phyloP scores from a whole-genome alignment of 768 basidiomycete species.

The Naematelia encephala region DNA sequence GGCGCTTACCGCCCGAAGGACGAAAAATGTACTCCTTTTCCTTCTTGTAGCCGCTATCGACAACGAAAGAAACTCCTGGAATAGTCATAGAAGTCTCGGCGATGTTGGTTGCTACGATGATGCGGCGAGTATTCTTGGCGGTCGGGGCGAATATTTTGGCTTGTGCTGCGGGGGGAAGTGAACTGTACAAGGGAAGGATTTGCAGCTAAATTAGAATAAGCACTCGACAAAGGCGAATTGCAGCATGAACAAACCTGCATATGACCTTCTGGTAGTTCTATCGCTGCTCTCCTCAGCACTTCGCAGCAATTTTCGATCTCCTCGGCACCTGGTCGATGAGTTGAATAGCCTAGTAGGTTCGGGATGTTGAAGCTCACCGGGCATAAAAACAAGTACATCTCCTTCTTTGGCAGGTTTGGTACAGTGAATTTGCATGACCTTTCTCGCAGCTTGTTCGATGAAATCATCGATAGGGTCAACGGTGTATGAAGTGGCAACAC shows the following conservation, averaged over 20 bases:
- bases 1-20: slow-evolving; percentile 62
- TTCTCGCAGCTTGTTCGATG: slow-evolving; percentile 79
- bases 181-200: slow-evolving; percentile 78
- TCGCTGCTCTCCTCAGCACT: slow-evolving; percentile 64
- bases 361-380: slow-evolving; percentile 56
- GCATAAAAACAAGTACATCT: slow-evolving; percentile 89
- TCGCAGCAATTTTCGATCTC: slow-evolving; percentile 87
- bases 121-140: slow-evolving; percentile 71
- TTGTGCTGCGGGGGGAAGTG: slow-evolving; percentile 74
- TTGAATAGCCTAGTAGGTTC: not conserved
- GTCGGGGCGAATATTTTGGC: slow-evolving; percentile 69
- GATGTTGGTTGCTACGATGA: slow-evolving; percentile 94
- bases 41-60: slow-evolving; percentile 94
- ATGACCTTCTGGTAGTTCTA: slow-evolving; percentile 62
- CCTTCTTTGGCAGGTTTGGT: slow-evolving; percentile 64
- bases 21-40: slow-evolving; percentile 79
- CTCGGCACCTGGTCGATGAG: slow-evolving; percentile 69
- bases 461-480: slow-evolving; percentile 71
- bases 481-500: slow-evolving; percentile 78
- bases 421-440: slow-evolving; percentile 86
- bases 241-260: slow-evolving; percentile 55
- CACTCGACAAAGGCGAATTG: not conserved
- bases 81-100: slow-evolving; percentile 98
- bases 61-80: slow-evolving; percentile 89
- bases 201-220: slow-evolving; percentile 58